Evolutionary conservation across 2,329 filamentous ascomycete species (phyloP), one percentile per base, ranked within the genome.

Genomic region (Colletotrichum orchidophilum): DNA sequence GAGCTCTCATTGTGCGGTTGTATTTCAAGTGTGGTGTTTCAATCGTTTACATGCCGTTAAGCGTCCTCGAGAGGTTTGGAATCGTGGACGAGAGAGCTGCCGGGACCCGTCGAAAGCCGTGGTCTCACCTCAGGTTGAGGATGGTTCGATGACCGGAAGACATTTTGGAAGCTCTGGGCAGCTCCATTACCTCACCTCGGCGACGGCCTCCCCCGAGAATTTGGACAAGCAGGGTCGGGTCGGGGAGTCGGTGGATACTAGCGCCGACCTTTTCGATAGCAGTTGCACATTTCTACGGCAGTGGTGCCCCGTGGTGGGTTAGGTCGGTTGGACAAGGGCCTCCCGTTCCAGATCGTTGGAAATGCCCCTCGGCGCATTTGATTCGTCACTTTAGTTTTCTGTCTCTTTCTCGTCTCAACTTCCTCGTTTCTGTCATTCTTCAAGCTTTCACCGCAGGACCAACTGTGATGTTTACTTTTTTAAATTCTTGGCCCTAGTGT

Each of bases 61-160:
- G 3, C 1, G 18, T 29, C 0, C 15, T 33, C 1, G 26, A 9
- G 6, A 21, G 39, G n/a, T 7, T 27, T 8, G 4, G 0, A 21
- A 33, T 61, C 13, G 42, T 6, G 11, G 53, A 21, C 15, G 18
- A 31, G n/a, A 1, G 9, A 31, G 24, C 29, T 27, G 12, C 31
- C 15, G 11, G 5, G n/a, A 67, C 57, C 68, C 62, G 24, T 42
- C 27, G 15, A 21, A 63, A 68, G 68, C 63, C 62, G 27, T 58
- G 29, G 42, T 31, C 49, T 39, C 63, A 58, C 24, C 18, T 63
- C n/a, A 3, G 57, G 24, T 27, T 53, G 33, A 13, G n/a, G 46
- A 64, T 71, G 58, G 69, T 71, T 63, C 64, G 58, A 71, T 71
- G 39, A 31, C 46, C 29, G 50, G 57, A 27, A 42, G 35, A 55